Evolutionary conservation across 345 rosid genomes (phyloP).

Genomic region (Lepidium didymum): DNA sequence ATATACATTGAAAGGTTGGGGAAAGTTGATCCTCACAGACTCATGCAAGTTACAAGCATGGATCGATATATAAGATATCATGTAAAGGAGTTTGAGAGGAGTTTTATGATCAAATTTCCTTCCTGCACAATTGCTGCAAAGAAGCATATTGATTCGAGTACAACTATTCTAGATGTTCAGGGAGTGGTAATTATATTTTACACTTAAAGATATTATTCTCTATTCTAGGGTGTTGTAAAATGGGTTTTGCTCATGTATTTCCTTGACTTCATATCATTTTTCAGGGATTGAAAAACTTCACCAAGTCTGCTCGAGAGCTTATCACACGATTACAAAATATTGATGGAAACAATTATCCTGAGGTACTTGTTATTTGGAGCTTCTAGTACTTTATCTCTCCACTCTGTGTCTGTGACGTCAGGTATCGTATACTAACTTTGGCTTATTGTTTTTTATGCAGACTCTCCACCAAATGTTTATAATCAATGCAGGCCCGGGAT

Average conservation of each 20-base stretch:
- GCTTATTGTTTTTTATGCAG: conserved; percentile 40
- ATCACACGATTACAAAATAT: conserved; percentile 84
- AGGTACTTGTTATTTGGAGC: conserved; percentile 40
- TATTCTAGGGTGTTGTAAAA: conserved; percentile 30
- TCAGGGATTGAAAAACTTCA: conserved; percentile 93
- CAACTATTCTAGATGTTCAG: conserved; percentile 96
- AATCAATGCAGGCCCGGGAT: conserved; percentile 95
- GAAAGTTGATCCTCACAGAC: conserved; percentile 77
- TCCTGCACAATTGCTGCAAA: conserved; percentile 93
- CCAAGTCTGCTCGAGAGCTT: conserved; percentile 92
- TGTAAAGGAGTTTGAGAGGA: conserved; percentile 92
- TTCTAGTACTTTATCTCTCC: conserved; percentile 24
- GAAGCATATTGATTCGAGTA: conserved; percentile 96
- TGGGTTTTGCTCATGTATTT: conserved; percentile 30
- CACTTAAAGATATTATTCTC: neutral
- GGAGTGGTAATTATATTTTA: conserved; percentile 65
- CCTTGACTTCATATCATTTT: neutral
- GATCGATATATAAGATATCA: conserved; percentile 89
- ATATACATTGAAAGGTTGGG: conserved; percentile 90
- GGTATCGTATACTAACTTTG: conserved; percentile 39
- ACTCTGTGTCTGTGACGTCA: conserved; percentile 49
- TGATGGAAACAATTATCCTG: conserved; percentile 97
- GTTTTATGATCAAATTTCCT: conserved; percentile 82
- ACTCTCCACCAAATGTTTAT: conserved; percentile 97
- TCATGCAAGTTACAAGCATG: conserved; percentile 91